Conservation (phyloP, 2,329 filamentous ascomycete species). For the Amauroascus niger region DNA sequence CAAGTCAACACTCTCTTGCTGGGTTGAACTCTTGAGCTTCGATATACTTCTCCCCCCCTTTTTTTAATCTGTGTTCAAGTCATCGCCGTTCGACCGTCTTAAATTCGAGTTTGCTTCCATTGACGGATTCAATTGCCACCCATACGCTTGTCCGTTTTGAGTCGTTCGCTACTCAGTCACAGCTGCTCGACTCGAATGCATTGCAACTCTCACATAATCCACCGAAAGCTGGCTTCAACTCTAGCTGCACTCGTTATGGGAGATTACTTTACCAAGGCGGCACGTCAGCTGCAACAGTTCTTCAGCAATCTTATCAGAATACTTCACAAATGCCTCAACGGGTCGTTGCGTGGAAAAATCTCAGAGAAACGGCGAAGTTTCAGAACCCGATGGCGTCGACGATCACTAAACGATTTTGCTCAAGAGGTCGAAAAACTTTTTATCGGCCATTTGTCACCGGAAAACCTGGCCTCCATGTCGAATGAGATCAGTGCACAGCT, state of each 20-base stretch:
- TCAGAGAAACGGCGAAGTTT: slow-evolving; percentile 24
- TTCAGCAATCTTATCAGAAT: slow-evolving; percentile 33
- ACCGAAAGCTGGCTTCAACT: not conserved
- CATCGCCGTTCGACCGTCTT: not conserved
- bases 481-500: slow-evolving; percentile 44
- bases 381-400: slow-evolving; percentile 29
- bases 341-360: slow-evolving; percentile 15
- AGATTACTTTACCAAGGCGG: slow-evolving; percentile 29
- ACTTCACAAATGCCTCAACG: slow-evolving; percentile 34
- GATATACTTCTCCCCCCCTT: not conserved
- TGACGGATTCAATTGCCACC: not conserved
- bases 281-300: slow-evolving; percentile 34
- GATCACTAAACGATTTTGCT: slow-evolving; percentile 32
- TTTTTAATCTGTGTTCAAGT: not conserved
- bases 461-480: slow-evolving; percentile 37
- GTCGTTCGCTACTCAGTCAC: slow-evolving; percentile 1
- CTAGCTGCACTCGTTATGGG: slow-evolving; percentile 11
- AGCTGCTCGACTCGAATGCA: not conserved
- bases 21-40: not conserved
- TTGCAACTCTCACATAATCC: not conserved
- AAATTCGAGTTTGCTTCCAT: not conserved
- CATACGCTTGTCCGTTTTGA: not conserved
- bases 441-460: slow-evolving; percentile 27
- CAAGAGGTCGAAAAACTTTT: slow-evolving; percentile 34
- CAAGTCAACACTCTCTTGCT: not conserved